Evolutionary conservation across 164 flowering plant species (phyloP), one percentile per base, ranked within the genome.

Genomic region (Taxillus chinensis): DNA sequence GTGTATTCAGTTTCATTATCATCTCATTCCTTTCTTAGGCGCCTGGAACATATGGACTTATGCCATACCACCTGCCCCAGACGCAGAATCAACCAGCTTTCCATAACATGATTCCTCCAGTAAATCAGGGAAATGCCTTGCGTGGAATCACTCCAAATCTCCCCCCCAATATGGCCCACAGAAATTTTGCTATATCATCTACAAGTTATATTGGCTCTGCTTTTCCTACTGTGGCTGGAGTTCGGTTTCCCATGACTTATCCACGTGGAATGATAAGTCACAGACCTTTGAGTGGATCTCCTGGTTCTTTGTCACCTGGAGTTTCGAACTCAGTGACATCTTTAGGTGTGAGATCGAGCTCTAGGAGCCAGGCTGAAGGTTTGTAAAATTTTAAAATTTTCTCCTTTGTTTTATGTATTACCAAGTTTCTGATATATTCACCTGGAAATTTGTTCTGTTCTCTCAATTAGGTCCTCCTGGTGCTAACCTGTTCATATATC

Each of bases 401-500:
- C 27, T 27, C 27, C 27, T 27, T 27, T 27, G 27, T 27, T 27
- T 27, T 27, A 27, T 27, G 0, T 27, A 27, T 27, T 27, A 27
- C 27, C 27, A 27, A 27, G 27, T 27, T 27, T 27, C 27, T 27
- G 27, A 27, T 27, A 27, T 27, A 27, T 27, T 27, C 27, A 27
- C 27, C 27, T 27, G 27, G 27, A 27, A 27, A 27, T 27, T 27
- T 27, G 27, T 27, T 27, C 12, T 48, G 4, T 11, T 48, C 51
- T 48, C 13, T 48, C 51, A 7, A 7, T 59, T 79, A 95, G 99
- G 99, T 77, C 99, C 99, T 63, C 91, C 90, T 67, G 99, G 99
- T 60, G 92, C 99, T 45, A 95, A 95, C 78, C 68, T 95, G 68
- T 95, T 95, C 74, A 91, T 95, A 17, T 95, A 91, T 79, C 96